phyloP scores from a whole-genome alignment of 2,329 filamentous ascomycete genomes.

The Akanthomyces uredinophilus region DNA sequence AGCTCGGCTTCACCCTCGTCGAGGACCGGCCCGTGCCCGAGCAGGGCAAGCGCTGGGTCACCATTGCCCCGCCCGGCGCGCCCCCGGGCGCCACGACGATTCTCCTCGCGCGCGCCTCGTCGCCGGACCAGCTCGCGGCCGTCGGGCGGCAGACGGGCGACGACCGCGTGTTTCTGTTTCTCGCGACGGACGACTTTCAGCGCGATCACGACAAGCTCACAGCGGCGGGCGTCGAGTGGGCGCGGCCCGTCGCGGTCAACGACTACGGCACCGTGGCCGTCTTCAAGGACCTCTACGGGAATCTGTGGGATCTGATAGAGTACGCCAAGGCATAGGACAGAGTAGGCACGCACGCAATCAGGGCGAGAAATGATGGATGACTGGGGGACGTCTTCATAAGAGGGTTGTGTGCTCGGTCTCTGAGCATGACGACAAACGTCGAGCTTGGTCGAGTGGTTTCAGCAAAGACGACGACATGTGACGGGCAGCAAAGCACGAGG shows the following conservation, averaged over 20 bases:
- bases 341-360: no score
- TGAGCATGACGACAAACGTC: no score
- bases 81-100: slow-evolving; percentile 4
- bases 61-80: slow-evolving; percentile 4
- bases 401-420: no score
- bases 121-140: slow-evolving; percentile 15
- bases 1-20: slow-evolving; percentile 18
- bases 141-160: slow-evolving; percentile 16
- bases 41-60: slow-evolving; percentile 17
- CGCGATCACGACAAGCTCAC: slow-evolving; percentile 3
- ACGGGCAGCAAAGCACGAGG: no score
- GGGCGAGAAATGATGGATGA: neutral
- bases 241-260: slow-evolving; percentile 5
- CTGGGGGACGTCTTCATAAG: no score
- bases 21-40: slow-evolving; percentile 14
- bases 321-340: neutral
- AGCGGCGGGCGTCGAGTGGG: slow-evolving; percentile 15
- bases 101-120: slow-evolving; percentile 14
- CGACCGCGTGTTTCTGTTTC: slow-evolving; percentile 17
- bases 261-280: slow-evolving; percentile 17
- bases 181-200: slow-evolving; percentile 18
- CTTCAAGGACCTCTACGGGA: slow-evolving; percentile 18
- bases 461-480: no score
- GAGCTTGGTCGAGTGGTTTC: no score
- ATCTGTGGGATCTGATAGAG: slow-evolving; percentile 17